Base-by-base conservation (phyloP, 1,284 basidiomycete species). In the Cutaneotrichosporon spelunceum region DNA sequence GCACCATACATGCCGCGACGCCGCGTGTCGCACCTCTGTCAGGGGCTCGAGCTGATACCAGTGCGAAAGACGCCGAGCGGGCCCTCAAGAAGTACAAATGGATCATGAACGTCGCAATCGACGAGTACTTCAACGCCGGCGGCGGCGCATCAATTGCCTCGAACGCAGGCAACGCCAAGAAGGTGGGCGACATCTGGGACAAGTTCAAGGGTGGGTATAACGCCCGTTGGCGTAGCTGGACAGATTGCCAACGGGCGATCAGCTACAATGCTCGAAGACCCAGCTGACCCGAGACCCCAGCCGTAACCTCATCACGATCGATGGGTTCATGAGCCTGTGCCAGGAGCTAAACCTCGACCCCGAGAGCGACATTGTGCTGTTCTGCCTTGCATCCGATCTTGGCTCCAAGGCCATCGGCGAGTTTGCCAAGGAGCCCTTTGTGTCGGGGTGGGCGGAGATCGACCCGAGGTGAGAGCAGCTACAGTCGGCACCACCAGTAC, bases 341-440 rank as follows among this genome's bases (percentile, higher is more conserved):
- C 62, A 70, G 30, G 77, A 77, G 60, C 66, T 80, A 27, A 78
- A 65, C 2, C 75, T 80, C 48, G 77, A 77, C 66, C 78, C 78
- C 10, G 63, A 64, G 42, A 75, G 72, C 73, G 74, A 78, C 61
- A 57, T 74, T n/a, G 78, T 76, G 24, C 66, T 79, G 36, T 79
- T 79, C 70, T 79, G 78, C 61, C 70, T 79, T n/a, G 77, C 77
- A 4, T 62, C 73, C 6, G 78, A 79, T 63, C 67, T 79, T 11
- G 77, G 76, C 2, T 78, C 76, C 33, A 78, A 78, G 65, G 69
- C 64, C 2, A 74, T 93, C 65, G 91, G 89, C 14, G 83, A 86
- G 68, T 96, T 91, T 88, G 83, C 83, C 47, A 84, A 83, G 70
- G 82, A 84, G 63, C 87, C 87, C 1, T 95, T 90, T 87, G 75